Percentiles rank a stretch among this genome's conserved stretches.
Evolutionary conservation across 331 rosid genomes (phyloP).

Genomic region (Malus hybrid): DNA sequence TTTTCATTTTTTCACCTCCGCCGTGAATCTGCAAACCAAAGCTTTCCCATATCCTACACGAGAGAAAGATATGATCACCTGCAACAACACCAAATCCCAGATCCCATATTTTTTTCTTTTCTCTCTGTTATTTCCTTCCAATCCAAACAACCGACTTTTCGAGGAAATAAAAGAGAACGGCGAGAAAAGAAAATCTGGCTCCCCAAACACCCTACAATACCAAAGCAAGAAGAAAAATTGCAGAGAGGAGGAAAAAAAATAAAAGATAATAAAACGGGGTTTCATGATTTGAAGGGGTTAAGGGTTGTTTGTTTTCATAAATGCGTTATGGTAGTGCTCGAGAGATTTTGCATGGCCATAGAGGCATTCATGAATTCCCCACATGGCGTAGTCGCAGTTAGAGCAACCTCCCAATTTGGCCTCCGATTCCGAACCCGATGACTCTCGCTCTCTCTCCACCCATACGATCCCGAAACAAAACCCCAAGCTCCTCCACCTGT

Average conservation of each 20-base stretch:
- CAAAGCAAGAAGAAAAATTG: too few species aligned
- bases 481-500: conserved; percentile 46
- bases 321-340: conserved; percentile 47
- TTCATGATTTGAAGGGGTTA: conserved; percentile 40
- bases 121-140: too few species aligned
- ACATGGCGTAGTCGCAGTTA: neutral
- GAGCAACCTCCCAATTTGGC: neutral
- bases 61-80: too few species aligned
- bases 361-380: conserved; percentile 63
- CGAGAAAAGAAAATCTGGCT: too few species aligned
- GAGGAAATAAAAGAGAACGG: too few species aligned
- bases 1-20: too few species aligned
- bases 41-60: too few species aligned
- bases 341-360: conserved; percentile 53
- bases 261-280: conserved; percentile 3
- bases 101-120: too few species aligned
- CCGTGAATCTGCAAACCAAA: too few species aligned
- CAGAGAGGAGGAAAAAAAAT: neutral
- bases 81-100: too few species aligned
- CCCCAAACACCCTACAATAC: too few species aligned
- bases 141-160: too few species aligned
- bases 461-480: neutral
- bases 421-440: neutral
- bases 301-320: conserved; percentile 48
- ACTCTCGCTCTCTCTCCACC: neutral